Conservation (phyloP, 345 rosid species). For the Carallia pectinifolia region DNA sequence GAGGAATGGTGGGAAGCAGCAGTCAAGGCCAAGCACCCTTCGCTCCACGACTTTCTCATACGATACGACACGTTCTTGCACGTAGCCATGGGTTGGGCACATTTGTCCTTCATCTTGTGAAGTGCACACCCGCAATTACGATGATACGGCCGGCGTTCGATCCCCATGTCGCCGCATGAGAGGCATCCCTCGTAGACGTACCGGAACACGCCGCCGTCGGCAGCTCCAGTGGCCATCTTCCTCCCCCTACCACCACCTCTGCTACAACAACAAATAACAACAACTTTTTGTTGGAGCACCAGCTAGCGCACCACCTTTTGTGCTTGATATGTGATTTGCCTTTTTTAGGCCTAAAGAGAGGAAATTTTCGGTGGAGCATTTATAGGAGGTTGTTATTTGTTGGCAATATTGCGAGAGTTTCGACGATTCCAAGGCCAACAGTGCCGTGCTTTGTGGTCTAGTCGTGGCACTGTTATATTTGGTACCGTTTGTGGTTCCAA, state of each 20-base stretch:
- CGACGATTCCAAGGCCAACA: not conserved
- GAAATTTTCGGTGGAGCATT: not conserved
- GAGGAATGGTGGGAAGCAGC: slow-evolving; percentile 25
- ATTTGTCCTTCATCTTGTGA: slow-evolving; percentile 34
- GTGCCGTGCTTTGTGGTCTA: not conserved
- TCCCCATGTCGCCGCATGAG: slow-evolving; percentile 40
- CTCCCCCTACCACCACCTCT: slow-evolving; percentile 1
- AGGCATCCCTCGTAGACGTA: slow-evolving; percentile 58
- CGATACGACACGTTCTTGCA: slow-evolving; percentile 48
- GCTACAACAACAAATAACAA: not conserved
- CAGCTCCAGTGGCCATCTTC: slow-evolving; percentile 46
- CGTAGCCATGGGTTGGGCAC: slow-evolving; percentile 24
- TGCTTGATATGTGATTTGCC: no score
- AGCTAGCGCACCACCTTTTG: no score
- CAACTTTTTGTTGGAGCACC: no score
- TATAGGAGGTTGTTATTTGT: not conserved
- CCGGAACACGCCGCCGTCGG: slow-evolving; percentile 58
- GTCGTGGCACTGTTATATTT: not conserved
- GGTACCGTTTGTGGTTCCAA: no score
- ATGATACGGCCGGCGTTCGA: slow-evolving; percentile 67
- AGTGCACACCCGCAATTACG: slow-evolving; percentile 63
- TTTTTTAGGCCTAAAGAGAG: not conserved
- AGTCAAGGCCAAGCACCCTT: slow-evolving; percentile 50
- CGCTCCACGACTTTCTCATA: slow-evolving; percentile 62
- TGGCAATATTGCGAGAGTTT: not conserved